These are phyloP conservation scores for Collybia nuda DNA, from an alignment of 768 basidiomycete species.

Conservation along the genomic window DNA sequence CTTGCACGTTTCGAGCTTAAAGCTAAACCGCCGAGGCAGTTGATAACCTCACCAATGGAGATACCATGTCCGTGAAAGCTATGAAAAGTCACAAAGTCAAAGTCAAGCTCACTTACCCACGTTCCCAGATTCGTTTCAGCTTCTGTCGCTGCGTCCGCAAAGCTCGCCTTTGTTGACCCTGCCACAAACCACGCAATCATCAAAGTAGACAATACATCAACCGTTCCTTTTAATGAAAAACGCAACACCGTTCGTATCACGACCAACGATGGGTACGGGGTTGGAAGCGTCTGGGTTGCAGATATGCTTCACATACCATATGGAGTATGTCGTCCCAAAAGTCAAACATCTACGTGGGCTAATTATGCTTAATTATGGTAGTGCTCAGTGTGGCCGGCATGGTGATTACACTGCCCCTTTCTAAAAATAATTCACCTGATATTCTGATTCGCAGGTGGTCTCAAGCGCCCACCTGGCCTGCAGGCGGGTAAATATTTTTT, in stretches of 20 bases:
- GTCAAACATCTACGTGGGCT: not conserved
- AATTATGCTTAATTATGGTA: constrained; percentile 18
- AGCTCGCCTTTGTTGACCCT: constrained; percentile 63
- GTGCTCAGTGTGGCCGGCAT: constrained; percentile 76
- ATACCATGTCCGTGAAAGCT: constrained; percentile 41
- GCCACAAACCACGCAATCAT: constrained; percentile 73
- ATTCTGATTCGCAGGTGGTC: constrained; percentile 36
- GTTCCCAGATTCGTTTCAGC: constrained; percentile 47
- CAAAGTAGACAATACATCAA: constrained; percentile 70
- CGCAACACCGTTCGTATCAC: constrained; percentile 70
- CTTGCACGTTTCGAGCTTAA: not conserved
- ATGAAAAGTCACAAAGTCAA: not conserved
- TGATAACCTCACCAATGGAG: constrained; percentile 72
- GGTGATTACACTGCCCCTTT: constrained; percentile 27
- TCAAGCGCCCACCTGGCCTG: constrained; percentile 59
- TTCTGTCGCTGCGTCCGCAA: constrained; percentile 40
- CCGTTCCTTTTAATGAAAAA: constrained; percentile 50
- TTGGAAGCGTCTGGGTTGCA: constrained; percentile 65
- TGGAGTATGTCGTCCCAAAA: constrained; percentile 41
- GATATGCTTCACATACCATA: constrained; percentile 68
- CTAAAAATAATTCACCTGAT: not conserved
- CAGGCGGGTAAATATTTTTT: constrained; percentile 44
- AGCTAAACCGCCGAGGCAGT: constrained; percentile 29
- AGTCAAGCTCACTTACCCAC: not conserved
- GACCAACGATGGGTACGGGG: constrained; percentile 49